Conservation (phyloP, 2,329 filamentous ascomycete genomes). For the Teratosphaeria viscida region DNA sequence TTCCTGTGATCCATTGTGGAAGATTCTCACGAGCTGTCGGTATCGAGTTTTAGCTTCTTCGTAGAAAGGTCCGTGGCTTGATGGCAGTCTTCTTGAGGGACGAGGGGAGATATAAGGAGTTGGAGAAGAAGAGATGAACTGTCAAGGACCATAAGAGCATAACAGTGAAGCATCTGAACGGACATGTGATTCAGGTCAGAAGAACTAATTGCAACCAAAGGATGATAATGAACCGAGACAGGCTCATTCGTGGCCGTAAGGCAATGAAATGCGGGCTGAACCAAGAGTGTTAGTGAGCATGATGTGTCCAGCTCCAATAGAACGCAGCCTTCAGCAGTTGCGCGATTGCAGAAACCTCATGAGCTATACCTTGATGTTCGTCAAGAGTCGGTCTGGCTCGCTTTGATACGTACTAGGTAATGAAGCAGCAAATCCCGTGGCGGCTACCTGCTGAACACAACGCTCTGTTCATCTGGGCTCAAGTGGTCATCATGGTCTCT, state of each 20-base stretch:
- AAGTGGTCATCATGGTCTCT: too few relatives aligned
- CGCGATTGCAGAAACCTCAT: too few relatives aligned
- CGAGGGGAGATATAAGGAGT: not conserved
- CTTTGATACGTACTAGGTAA: too few relatives aligned
- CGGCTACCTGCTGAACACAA: too few relatives aligned
- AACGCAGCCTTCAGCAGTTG: too few relatives aligned
- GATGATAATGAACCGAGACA: not conserved
- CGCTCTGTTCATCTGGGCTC: too few relatives aligned
- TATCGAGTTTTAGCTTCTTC: not conserved
- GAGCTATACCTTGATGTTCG: too few relatives aligned
- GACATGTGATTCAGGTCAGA: not conserved
- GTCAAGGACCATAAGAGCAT: not conserved
- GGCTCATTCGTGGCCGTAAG: not conserved
- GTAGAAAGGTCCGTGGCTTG: too few relatives aligned
- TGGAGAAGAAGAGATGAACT: not conserved
- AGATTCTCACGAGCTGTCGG: not conserved
- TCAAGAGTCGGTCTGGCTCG: too few relatives aligned
- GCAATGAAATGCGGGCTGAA: not conserved
- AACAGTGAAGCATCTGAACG: not conserved
- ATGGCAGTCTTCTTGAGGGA: not conserved
- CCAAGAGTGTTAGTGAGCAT: not conserved
- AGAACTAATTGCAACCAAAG: not conserved
- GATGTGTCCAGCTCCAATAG: not conserved
- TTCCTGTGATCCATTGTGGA: constrained; percentile 1
- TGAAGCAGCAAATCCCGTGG: too few relatives aligned